These are phyloP conservation scores for Ambispora gerdemannii DNA, from an alignment of 192 early-diverging fungal genomes.

Conservation along the genomic window DNA sequence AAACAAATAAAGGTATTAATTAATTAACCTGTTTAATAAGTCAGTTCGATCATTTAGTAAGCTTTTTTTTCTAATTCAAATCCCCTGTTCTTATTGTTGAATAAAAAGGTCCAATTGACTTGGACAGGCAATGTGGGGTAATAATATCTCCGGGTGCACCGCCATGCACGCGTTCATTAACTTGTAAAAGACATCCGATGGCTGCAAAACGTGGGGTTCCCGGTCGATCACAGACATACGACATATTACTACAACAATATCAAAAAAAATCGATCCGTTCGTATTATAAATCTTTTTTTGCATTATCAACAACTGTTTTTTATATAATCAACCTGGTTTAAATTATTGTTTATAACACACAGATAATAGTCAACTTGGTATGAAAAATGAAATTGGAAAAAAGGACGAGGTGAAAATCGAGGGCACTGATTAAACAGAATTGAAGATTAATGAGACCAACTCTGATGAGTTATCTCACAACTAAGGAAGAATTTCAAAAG, in stretches of 20 bases:
- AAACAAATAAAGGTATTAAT: slow-evolving; percentile 43
- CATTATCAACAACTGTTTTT: neutral
- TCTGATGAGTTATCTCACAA: slow-evolving; percentile 66
- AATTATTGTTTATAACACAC: neutral
- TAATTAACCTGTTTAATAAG: slow-evolving; percentile 43
- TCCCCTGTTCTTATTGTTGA: slow-evolving; percentile 6
- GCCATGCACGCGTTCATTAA: slow-evolving; percentile 83
- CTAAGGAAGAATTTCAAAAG: slow-evolving; percentile 56
- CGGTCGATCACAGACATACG: slow-evolving; percentile 82
- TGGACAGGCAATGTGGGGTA: slow-evolving; percentile 92
- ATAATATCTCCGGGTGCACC: slow-evolving; percentile 50
- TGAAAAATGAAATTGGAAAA: slow-evolving; percentile 20
- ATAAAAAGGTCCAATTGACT: slow-evolving; percentile 64
- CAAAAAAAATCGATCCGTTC: slow-evolving; percentile 67
- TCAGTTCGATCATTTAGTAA: neutral
- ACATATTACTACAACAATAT: slow-evolving; percentile 70
- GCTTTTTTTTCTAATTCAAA: neutral
- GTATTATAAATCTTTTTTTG: slow-evolving; percentile 45
- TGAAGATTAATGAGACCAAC: slow-evolving; percentile 70
- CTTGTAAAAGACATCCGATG: slow-evolving; percentile 95
- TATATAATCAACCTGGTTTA: neutral
- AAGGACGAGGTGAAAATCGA: slow-evolving; percentile 40
- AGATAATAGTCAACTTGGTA: slow-evolving; percentile 33
- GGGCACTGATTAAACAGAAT: slow-evolving; percentile 41
- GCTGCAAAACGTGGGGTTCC: slow-evolving; percentile 77